These are phyloP conservation scores for Cinchona pubescens DNA, from an alignment of 257 asterid genomes.

Conservation along the genomic window DNA sequence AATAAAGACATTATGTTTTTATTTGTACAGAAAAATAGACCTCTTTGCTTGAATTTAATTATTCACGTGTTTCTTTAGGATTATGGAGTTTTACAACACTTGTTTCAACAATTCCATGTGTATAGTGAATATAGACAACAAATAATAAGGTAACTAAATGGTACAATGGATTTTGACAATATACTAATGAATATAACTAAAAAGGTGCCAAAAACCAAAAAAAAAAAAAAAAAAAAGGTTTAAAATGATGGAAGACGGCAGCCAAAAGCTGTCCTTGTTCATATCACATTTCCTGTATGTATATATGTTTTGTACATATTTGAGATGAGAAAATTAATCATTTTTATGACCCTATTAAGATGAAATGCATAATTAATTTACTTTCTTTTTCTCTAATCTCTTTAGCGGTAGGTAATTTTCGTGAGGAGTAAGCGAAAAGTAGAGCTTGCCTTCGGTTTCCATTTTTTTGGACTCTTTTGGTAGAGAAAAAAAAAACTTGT, in stretches of 20 bases:
- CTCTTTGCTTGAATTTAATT: neutral
- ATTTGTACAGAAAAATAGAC: neutral
- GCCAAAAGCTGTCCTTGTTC: neutral
- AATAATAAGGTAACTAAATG: too few species aligned
- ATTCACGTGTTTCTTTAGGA: conserved; percentile 3
- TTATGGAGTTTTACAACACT: neutral
- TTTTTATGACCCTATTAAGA: too few species aligned
- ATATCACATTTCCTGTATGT: neutral
- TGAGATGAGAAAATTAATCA: neutral
- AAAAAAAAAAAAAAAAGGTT: neutral
- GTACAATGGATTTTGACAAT: too few species aligned
- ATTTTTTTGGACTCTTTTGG: too few species aligned
- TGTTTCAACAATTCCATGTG: neutral
- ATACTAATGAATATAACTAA: too few species aligned
- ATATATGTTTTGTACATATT: neutral
- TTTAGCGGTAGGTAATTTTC: too few species aligned
- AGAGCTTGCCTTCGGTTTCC: too few species aligned
- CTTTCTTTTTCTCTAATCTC: too few species aligned
- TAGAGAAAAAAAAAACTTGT: too few species aligned
- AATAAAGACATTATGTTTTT: neutral
- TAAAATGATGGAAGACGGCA: neutral
- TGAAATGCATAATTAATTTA: too few species aligned
- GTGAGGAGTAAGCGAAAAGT: too few species aligned
- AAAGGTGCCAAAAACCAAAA: neutral
- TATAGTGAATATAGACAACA: too few species aligned